Base-by-base conservation (phyloP, 192 early-diverging fungal species). In the Podila epigama region DNA sequence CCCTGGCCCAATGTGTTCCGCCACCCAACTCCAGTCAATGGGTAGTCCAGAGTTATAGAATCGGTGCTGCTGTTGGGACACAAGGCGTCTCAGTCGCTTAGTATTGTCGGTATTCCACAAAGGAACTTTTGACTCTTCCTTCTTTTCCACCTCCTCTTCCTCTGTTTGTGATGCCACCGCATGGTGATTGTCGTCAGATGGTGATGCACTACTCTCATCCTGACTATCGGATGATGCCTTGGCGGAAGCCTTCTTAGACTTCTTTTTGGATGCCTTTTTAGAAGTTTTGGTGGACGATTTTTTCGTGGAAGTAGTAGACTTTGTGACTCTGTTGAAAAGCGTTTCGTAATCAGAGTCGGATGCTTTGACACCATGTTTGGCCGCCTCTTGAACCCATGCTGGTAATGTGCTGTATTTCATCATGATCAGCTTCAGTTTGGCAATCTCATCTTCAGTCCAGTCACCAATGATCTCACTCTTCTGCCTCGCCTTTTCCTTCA, bases 11-110 rank as follows among this genome's bases (percentile, higher is more conserved):
- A 77, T 77, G 28, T 77, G 73, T 3, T 77, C 66, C 10, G 73
- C 73, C 22, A 77, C 61, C 73, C 73, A 77, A 16, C n/a, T 2
- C 73, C 73, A 77, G 40, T 77, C 61, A 29, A 77, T 41, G 0
- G 65, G 20, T 0, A 53, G 52, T 5, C 60, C 55, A 9, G 66
- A 52, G 4, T 20, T 20, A 2, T 42, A 29, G 15, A 52, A 44
- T 5, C 68, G 73, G 13, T 58, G 60, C 25, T 58, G 73, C 15
- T 77, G 73, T 35, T 77, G 73, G 10, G 34, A 32, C 3, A 77
- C 66, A 3, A 77, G 56, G 6, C 66, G 52, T 48, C 39, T 57
- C 18, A 77, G 40, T 0, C 73, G 66, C 6, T 20, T 3, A 2
- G 62, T 16, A 0, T 66, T 40, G 1, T 50, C 42, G 7, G 56